Base-by-base conservation (phyloP, 495 filamentous ascomycete species). In the Hypoxylon intermedium region DNA sequence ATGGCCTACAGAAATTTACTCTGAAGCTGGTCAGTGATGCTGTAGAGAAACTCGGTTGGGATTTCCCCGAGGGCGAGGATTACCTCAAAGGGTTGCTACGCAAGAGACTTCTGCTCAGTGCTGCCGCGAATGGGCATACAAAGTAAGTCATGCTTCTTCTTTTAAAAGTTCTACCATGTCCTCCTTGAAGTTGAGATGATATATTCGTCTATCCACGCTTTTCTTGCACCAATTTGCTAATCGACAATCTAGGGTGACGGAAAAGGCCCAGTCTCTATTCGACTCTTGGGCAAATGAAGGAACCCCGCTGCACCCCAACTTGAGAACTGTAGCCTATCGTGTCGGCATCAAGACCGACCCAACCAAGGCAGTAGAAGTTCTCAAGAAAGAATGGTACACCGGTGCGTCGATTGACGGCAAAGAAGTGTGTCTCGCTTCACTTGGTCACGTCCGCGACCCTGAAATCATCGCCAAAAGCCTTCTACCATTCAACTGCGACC, bases 341-440 rank as follows among this genome's bases (percentile, higher is more conserved):
- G 87, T 89, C 38, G 87, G 84, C n/a, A 79, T 97, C 23, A 79
- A 89, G 52, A 85, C 85, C 20, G 85, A 89, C 43, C 77, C 81
- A 5, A 67, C 81, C 6, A 86, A 85, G 50, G 91, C 89, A 66
- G 83, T 89, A 23, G 40, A 69, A 1, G 82, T 85, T 5, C 82
- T 98, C 24, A 89, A 92, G 77, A 78, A 90, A 6, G 90, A 96
- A 73, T 98, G 89, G 77, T 79, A 83, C 33, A 84, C 76, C 20
- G 95, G 91, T 1, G 87, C 87, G 28, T 87, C 92, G 5, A 85
- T 96, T 24, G 94, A 97, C 67, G 92, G 91, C 53, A 92, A 90
- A 73, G 93, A 98, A 67, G 89, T 93, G 48, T 86, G 85, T 63
- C 82, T 98, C 7, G 75, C 82, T 37, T 83, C 89, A 3, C 81